phyloP scores from a whole-genome alignment of 1,139 yeast genomes.

The Keqinozyma sinolaborantium region DNA sequence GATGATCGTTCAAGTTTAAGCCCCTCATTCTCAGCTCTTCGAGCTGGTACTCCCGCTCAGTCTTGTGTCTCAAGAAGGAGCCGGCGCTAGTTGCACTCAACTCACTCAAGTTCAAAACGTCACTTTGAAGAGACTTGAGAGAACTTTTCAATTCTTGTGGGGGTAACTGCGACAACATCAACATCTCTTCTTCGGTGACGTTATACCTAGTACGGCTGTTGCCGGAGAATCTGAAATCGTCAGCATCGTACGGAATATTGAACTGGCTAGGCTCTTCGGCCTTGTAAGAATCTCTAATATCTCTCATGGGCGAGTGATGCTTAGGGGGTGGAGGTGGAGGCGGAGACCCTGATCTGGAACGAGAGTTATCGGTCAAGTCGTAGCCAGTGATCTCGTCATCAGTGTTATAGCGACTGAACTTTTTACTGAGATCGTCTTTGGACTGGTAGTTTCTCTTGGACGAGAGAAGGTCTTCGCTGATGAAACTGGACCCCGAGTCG shows the following conservation, averaged over 20 bases:
- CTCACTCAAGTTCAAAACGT: conserved; percentile 53
- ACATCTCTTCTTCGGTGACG: conserved; percentile 28
- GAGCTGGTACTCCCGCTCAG: conserved; percentile 34
- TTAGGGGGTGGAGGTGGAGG: conserved; percentile 58
- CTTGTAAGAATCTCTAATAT: conserved; percentile 2
- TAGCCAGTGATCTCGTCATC: conserved; percentile 23
- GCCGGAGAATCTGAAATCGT: conserved; percentile 33
- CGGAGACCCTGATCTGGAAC: conserved; percentile 17
- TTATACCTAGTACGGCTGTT: conserved; percentile 13
- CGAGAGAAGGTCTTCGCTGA: conserved; percentile 35
- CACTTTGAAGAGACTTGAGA: conserved; percentile 43
- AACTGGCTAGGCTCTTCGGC: conserved; percentile 1
- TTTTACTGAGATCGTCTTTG: conserved; percentile 36
- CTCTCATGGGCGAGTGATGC: conserved; percentile 16
- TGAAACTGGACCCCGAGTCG: conserved; percentile 25
- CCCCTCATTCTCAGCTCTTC: conserved; percentile 19
- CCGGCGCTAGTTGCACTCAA: conserved; percentile 91
- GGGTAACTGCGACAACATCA: conserved; percentile 26
- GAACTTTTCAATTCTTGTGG: conserved; percentile 42
- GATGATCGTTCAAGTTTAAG: conserved; percentile 15
- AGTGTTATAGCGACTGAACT: conserved; percentile 23
- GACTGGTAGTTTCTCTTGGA: conserved; percentile 30
- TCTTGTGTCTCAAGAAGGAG: conserved; percentile 70
- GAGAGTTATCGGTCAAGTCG: conserved; percentile 12
- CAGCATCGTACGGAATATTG: conserved; percentile 36